Evolutionary conservation across 2,329 filamentous ascomycete genomes (phyloP).

Genomic region (Fusarium praegraminearum): DNA sequence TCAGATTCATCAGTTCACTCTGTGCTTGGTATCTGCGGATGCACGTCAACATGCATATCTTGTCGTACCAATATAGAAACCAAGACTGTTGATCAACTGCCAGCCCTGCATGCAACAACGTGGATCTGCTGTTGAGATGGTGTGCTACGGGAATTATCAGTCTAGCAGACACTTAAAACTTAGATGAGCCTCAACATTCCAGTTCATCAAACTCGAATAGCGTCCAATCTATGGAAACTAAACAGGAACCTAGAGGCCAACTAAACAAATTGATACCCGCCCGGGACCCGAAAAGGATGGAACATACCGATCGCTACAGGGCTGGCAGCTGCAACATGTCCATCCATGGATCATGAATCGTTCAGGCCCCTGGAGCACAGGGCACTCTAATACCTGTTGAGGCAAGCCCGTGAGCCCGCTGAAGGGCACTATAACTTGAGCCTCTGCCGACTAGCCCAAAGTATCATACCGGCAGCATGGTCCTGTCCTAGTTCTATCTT

Average conservation of each 20-base stretch:
- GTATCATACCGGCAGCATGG: slow-evolving; percentile 28
- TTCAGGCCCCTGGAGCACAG: slow-evolving; percentile 36
- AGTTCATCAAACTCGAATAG: neutral
- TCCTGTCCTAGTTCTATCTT: slow-evolving; percentile 9
- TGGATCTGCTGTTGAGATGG: slow-evolving; percentile 9
- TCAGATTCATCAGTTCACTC: neutral
- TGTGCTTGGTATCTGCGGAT: slow-evolving; percentile 18
- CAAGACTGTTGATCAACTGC: slow-evolving; percentile 38
- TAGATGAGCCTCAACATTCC: slow-evolving; percentile 17
- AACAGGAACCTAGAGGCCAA: neutral
- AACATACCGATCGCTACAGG: slow-evolving; percentile 39
- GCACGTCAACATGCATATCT: slow-evolving; percentile 36
- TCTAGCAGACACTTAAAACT: neutral
- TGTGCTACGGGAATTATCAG: slow-evolving; percentile 8
- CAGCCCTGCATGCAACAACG: slow-evolving; percentile 33
- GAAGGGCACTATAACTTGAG: slow-evolving; percentile 22
- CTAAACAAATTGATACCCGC: slow-evolving; percentile 11
- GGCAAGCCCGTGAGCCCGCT: slow-evolving; percentile 13
- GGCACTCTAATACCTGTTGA: slow-evolving; percentile 14
- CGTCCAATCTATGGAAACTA: slow-evolving; percentile 14
- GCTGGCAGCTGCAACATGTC: slow-evolving; percentile 24
- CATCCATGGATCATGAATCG: no score
- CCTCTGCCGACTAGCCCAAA: neutral
- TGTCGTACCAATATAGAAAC: slow-evolving; percentile 20
- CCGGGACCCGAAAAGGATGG: slow-evolving; percentile 2